Conservation (phyloP, 1,139 yeast species). For the Trichomonascaceae sp. region DNA sequence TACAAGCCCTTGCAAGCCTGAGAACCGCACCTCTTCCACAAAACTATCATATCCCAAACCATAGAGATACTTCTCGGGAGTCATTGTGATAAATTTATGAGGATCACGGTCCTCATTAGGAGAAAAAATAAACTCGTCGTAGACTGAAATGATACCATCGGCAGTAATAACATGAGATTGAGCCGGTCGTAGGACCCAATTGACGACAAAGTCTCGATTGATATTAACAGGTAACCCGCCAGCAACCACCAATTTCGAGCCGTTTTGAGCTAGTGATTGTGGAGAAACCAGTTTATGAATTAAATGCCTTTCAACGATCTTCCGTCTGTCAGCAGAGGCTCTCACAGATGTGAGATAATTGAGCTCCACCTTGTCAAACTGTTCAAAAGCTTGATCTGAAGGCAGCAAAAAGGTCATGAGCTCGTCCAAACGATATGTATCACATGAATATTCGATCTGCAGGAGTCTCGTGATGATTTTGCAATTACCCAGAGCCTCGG, state of each 20-base stretch:
- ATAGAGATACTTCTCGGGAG: constrained; percentile 65
- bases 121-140: constrained; percentile 31
- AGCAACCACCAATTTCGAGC: constrained; percentile 13
- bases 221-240: constrained; percentile 26
- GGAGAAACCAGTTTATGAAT: constrained; percentile 26
- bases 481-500: constrained; percentile 26
- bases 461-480: constrained; percentile 23
- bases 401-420: constrained; percentile 43
- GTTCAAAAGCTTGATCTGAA: constrained; percentile 35
- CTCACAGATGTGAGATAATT: constrained; percentile 39
- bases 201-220: constrained; percentile 18
- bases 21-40: constrained; percentile 62
- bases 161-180: constrained; percentile 43
- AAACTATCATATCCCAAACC: constrained; percentile 65
- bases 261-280: constrained; percentile 31
- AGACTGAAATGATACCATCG: constrained; percentile 61
- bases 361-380: constrained; percentile 42
- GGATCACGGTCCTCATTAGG: constrained; percentile 36
- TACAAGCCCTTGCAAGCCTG: constrained; percentile 52
- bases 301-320: constrained; percentile 35
- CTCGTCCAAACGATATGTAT: constrained; percentile 11
- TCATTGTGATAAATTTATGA: constrained; percentile 37
- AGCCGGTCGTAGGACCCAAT: constrained; percentile 28
- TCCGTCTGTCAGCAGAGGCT: constrained; percentile 35
- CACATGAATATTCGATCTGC: constrained; percentile 21